Percentiles rank a stretch among this genome's conserved stretches.
Conservation (phyloP, 1,284 basidiomycete species). For the Vanrija pseudolonga region DNA sequence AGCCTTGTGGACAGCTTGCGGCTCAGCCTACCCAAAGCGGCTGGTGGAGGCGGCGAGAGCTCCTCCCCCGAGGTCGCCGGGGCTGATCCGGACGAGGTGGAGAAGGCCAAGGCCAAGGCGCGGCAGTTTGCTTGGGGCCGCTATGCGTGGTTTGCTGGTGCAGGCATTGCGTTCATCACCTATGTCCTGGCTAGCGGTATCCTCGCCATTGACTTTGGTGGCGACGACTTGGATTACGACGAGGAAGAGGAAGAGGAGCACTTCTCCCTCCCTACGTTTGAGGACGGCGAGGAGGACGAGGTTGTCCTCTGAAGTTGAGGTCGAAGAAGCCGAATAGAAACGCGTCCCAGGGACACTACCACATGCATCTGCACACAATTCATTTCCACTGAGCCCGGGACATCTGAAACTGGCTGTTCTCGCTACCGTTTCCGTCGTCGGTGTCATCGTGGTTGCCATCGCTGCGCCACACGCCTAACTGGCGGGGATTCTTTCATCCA, state of each 20-base stretch:
- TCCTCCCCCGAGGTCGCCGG: not conserved
- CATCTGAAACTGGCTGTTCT: not conserved
- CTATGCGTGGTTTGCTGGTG: conserved; percentile 41
- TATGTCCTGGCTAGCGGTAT: conserved; percentile 40
- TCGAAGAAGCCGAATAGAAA: conserved; percentile 4
- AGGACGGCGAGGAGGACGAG: conserved; percentile 3
- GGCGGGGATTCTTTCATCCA: not conserved
- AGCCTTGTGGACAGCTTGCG: not conserved
- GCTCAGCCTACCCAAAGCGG: not conserved
- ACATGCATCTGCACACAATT: too few species aligned
- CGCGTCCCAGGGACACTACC: too few species aligned
- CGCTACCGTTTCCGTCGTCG: not conserved
- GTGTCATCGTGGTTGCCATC: not conserved
- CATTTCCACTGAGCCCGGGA: not conserved
- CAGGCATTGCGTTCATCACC: conserved; percentile 29
- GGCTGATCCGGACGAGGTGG: not conserved
- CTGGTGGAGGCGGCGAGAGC: not conserved
- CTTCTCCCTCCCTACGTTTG: not conserved
- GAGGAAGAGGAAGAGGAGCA: conserved; percentile 20
- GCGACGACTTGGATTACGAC: conserved; percentile 21
- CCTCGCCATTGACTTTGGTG: conserved; percentile 29
- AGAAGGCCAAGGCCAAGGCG: conserved; percentile 21
- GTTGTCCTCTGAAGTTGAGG: conserved; percentile 5
- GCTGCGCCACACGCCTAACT: not conserved
- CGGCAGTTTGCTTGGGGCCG: conserved; percentile 32